Base-by-base conservation (phyloP, 2,329 filamentous ascomycete species). In the Chalara sp. region DNA sequence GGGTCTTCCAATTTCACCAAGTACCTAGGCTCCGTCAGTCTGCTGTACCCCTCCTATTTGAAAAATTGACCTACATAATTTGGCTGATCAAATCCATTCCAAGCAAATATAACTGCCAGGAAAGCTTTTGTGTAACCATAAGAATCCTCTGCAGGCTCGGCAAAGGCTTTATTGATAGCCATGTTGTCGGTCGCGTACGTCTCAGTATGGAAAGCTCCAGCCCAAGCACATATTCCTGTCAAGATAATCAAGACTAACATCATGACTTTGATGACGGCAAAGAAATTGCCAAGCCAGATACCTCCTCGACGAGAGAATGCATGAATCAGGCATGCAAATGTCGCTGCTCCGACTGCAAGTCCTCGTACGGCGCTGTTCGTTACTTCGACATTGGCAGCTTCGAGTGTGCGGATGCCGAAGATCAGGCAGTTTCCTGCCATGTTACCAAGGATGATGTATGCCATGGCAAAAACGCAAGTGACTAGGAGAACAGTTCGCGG, bases 351-450 rank as follows among this genome's bases (percentile, higher is more conserved):
- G 30, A 79, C 64, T 0, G 78, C 77, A 33, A 80, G 70, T 7
- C 70, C 76, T 35, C 73, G 66, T 8, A 74, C 69, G 68, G 4
- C 66, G 44, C 21, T 66, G 65, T 48, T 54, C 5, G 63, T 65
- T n/a, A 60, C 50, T 11, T 57, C 10, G 5, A 30, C 60, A 48
- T 35, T 61, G 3, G 70, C 66, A 2, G 72, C 68, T n/a, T 61
- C 55, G 3, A 72, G 50, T 74, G 66, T 32, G 71, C 70, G 52
- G 73, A 75, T 58, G 71, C 73, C 74, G 46, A 78, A 74, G 5
- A 75, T 69, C 33, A 76, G 70, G 41, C 71, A 74, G 59, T 76
- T 77, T 41, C 72, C 72, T 2, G 75, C 70, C 1, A 72, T 72
- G 67, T 75, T 76, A 6, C 74, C 75, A 10, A 78, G 68, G 6